Conservation (phyloP, 495 filamentous ascomycete genomes). For the Lepraria neglecta region DNA sequence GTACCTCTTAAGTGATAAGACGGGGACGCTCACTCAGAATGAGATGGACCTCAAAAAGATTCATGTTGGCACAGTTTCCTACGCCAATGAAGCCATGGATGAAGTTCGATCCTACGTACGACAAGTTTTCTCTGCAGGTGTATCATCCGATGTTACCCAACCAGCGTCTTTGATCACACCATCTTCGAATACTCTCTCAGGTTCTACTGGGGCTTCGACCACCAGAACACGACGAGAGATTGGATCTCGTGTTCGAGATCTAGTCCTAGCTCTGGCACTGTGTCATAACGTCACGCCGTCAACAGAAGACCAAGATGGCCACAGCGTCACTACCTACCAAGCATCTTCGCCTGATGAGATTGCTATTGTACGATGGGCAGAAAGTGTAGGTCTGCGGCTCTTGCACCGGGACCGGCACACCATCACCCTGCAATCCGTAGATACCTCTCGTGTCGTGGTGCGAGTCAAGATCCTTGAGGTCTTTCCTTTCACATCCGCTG, state of each 20-base stretch:
- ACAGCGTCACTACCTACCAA: conserved; percentile 79
- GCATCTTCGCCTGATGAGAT: conserved; percentile 97
- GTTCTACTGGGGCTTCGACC: conserved; percentile 50
- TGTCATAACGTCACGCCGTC: conserved; percentile 99
- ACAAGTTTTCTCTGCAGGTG: conserved; percentile 63
- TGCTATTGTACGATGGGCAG: conserved; percentile 93
- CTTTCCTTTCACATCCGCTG: conserved; percentile 96
- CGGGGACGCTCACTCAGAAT: conserved; percentile 94
- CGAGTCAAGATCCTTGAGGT: conserved; percentile 87
- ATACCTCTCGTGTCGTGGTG: conserved; percentile 68
- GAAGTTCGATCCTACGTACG: conserved; percentile 81
- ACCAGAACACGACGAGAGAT: conserved; percentile 88
- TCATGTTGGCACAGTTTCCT: conserved; percentile 95
- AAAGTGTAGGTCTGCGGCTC: conserved; percentile 82
- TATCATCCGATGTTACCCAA: conserved; percentile 33
- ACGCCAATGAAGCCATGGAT: conserved; percentile 97
- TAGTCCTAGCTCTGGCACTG: conserved; percentile 83
- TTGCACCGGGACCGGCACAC: conserved; percentile 77
- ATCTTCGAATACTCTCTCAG: conserved; percentile 54
- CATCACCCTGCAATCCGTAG: conserved; percentile 74
- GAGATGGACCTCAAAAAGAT: conserved; percentile 99
- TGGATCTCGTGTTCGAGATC: conserved; percentile 81
- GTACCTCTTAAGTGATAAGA: conserved; percentile 96
- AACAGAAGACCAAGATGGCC: conserved; percentile 70
- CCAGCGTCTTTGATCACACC: conserved; percentile 58